phyloP scores from a whole-genome alignment of 345 rosid genomes.

The Tarenaya hassleriana region DNA sequence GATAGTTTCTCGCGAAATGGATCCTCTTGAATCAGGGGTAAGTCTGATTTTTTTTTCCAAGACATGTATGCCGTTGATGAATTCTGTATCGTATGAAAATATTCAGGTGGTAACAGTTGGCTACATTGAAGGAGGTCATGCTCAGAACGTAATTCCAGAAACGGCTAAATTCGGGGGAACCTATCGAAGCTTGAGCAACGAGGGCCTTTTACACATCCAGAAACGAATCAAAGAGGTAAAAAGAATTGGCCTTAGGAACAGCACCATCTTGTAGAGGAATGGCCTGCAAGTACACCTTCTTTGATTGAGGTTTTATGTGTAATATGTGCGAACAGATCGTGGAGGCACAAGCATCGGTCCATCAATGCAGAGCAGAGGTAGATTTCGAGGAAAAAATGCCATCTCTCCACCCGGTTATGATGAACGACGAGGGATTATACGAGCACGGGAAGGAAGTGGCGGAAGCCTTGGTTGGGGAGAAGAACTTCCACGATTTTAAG shows the following conservation, averaged over 20 bases:
- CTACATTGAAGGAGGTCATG: constrained; percentile 52
- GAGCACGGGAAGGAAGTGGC: constrained; percentile 50
- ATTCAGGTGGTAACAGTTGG: constrained; percentile 60
- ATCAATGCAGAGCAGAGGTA: constrained; percentile 45
- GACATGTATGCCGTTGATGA: background rate
- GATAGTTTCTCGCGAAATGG: constrained; percentile 59
- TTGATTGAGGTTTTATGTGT: background rate
- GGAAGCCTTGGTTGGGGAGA: constrained; percentile 44
- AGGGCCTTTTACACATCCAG: constrained; percentile 48
- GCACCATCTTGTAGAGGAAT: no score
- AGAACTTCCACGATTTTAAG: constrained; percentile 43
- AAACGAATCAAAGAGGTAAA: constrained; percentile 45
- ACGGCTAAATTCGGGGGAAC: constrained; percentile 52
- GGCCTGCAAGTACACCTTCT: background rate
- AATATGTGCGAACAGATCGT: constrained; percentile 34
- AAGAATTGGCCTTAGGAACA: constrained; percentile 16
- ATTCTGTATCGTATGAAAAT: background rate
- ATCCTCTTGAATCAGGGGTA: constrained; percentile 67
- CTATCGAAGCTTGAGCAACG: constrained; percentile 48
- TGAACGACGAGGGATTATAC: constrained; percentile 45
- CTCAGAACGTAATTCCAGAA: constrained; percentile 53
- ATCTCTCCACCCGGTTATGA: constrained; percentile 49
- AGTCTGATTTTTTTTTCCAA: background rate
- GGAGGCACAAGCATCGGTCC: constrained; percentile 55
- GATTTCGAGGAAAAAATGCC: constrained; percentile 43